Evolutionary conservation across 2,329 filamentous ascomycete genomes (phyloP).

Genomic region (Trichoderma cornu-damae): DNA sequence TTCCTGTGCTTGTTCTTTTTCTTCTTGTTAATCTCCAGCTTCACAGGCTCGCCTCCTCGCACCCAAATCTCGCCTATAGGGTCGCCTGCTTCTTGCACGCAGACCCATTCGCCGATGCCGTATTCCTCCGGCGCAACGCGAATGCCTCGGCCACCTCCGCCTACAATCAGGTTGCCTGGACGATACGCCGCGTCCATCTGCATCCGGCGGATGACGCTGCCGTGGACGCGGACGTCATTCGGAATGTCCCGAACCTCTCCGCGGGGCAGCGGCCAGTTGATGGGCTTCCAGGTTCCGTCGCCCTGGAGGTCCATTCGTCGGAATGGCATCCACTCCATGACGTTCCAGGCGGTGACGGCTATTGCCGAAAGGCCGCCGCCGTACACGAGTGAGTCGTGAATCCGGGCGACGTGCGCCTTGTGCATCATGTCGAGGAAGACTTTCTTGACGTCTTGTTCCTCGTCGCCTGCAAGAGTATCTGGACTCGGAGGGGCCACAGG

Average conservation of each 20-base stretch:
- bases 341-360: conserved; percentile 63
- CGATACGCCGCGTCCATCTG: conserved; percentile 57
- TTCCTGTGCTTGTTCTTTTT: conserved; percentile 10
- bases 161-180: conserved; percentile 74
- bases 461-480: conserved; percentile 23
- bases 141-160: conserved; percentile 68
- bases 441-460: conserved; percentile 22
- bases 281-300: conserved; percentile 73
- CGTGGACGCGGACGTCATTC: conserved; percentile 62
- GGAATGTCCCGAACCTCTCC: conserved; percentile 77
- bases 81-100: conserved; percentile 60
- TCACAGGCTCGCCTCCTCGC: conserved; percentile 27
- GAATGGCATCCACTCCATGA: conserved; percentile 81
- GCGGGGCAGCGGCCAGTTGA: conserved; percentile 71
- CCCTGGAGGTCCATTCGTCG: conserved; percentile 69
- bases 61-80: conserved; percentile 64
- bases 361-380: conserved; percentile 50
- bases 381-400: conserved; percentile 69
- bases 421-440: conserved; percentile 56
- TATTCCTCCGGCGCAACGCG: conserved; percentile 53
- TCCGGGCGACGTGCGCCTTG: conserved; percentile 47
- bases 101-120: conserved; percentile 69
- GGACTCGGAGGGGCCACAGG: conserved; percentile 22
- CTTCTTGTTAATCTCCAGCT: conserved; percentile 4
- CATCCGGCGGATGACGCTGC: conserved; percentile 70